phyloP scores from a whole-genome alignment of 139 green algal genomes.

The Nannochloris sp. region DNA sequence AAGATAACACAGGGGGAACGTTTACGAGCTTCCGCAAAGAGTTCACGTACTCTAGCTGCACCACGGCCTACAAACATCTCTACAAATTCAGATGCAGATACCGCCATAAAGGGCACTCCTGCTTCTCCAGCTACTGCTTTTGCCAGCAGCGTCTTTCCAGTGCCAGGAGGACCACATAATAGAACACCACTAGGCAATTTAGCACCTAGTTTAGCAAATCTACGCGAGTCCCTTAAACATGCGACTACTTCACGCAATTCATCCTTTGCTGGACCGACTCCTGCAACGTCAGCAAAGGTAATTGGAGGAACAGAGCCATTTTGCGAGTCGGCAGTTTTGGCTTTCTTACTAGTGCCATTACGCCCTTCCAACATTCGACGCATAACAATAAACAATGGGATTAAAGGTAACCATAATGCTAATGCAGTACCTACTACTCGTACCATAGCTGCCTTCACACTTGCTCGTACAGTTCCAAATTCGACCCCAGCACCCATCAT shows the following conservation, averaged over 20 bases:
- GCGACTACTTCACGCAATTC: constrained; percentile 80
- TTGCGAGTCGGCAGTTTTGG: constrained; percentile 37
- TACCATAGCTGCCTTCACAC: constrained; percentile 1
- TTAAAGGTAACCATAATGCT: constrained; percentile 75
- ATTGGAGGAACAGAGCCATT: not conserved
- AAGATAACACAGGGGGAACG: constrained; percentile 86
- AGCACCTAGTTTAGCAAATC: constrained; percentile 63
- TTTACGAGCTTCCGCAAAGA: constrained; percentile 91
- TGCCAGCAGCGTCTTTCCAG: constrained; percentile 81
- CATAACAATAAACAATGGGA: constrained; percentile 72
- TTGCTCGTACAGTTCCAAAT: constrained; percentile 33
- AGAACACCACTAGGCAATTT: constrained; percentile 66
- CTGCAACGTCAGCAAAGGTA: constrained; percentile 75
- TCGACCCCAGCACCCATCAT: constrained; percentile 34
- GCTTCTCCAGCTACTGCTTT: constrained; percentile 86
- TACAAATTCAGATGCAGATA: constrained; percentile 94
- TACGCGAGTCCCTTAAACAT: constrained; percentile 64
- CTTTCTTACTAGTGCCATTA: constrained; percentile 20
- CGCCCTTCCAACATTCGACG: constrained; percentile 42
- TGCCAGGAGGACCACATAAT: constrained; percentile 68
- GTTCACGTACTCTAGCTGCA: constrained; percentile 75
- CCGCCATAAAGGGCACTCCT: constrained; percentile 85
- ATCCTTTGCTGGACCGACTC: constrained; percentile 77
- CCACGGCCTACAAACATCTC: constrained; percentile 97
- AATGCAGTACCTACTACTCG: constrained; percentile 25